Conservation (phyloP, 129 eudicot genomes). For the Glebionis coronaria region DNA sequence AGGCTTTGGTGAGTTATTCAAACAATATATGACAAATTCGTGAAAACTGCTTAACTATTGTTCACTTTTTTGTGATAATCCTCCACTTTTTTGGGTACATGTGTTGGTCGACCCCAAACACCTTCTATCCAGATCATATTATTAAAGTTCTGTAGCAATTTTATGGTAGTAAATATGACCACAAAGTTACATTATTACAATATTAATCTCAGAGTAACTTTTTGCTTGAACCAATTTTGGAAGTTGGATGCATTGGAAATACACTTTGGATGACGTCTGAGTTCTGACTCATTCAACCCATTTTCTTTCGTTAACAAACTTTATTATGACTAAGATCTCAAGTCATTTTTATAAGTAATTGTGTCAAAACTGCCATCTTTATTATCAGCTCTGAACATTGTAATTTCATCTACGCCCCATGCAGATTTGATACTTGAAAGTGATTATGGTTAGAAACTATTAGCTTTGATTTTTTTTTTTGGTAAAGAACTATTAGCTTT, state of each 20-base stretch:
- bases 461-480: no score
- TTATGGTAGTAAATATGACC: no score
- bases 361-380: not conserved
- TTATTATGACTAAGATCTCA: no score
- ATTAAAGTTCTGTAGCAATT: no score
- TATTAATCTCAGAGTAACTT: not conserved
- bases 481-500: no score
- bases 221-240: not conserved
- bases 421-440: not conserved
- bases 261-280: not conserved
- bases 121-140: no score
- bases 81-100: not conserved
- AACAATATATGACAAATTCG: not conserved
- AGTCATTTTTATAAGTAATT: no score
- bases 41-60: not conserved
- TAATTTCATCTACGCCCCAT: not conserved
- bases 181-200: not conserved
- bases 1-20: slow-evolving; percentile 77
- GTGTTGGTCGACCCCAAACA: not conserved
- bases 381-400: not conserved
- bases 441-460: slow-evolving; percentile 9
- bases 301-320: not conserved
- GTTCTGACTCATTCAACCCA: not conserved
- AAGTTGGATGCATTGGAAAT: not conserved
- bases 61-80: not conserved